Evolutionary conservation across 2,329 filamentous ascomycete genomes (phyloP).

Genomic region (Xenoacremonium recifei): DNA sequence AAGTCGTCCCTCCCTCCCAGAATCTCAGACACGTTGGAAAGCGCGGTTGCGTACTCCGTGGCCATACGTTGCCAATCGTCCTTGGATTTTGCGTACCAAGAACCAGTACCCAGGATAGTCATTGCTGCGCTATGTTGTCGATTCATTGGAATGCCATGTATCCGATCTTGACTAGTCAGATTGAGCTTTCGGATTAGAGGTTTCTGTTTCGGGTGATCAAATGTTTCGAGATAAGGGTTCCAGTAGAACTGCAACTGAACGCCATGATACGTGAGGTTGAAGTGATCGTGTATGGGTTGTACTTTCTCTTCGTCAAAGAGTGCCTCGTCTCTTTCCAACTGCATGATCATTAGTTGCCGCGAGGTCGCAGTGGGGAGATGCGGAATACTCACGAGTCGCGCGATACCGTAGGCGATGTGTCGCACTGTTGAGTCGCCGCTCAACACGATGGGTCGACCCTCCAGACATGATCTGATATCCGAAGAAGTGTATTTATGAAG

Average conservation of each 20-base stretch:
- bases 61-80: too few species aligned
- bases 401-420: conserved; percentile 57
- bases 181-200: not conserved
- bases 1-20: not conserved
- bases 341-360: conserved; percentile 11
- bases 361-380: too few species aligned
- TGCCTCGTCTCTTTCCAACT: not conserved
- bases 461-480: conserved; percentile 54
- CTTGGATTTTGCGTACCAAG: not conserved
- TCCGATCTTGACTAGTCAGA: not conserved
- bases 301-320: not conserved
- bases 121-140: not conserved
- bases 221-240: not conserved
- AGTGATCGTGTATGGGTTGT: not conserved
- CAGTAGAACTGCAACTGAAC: not conserved
- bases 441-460: conserved; percentile 53
- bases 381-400: conserved; percentile 27
- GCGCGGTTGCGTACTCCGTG: not conserved
- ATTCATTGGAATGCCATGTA: not conserved
- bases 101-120: not conserved
- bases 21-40: not conserved
- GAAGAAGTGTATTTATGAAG: conserved; percentile 52
- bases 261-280: not conserved
- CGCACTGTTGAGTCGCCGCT: conserved; percentile 60
- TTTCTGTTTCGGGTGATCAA: not conserved